Evolutionary conservation across 768 basidiomycete genomes (phyloP).

Genomic region (Phanerodontia chrysosporium): DNA sequence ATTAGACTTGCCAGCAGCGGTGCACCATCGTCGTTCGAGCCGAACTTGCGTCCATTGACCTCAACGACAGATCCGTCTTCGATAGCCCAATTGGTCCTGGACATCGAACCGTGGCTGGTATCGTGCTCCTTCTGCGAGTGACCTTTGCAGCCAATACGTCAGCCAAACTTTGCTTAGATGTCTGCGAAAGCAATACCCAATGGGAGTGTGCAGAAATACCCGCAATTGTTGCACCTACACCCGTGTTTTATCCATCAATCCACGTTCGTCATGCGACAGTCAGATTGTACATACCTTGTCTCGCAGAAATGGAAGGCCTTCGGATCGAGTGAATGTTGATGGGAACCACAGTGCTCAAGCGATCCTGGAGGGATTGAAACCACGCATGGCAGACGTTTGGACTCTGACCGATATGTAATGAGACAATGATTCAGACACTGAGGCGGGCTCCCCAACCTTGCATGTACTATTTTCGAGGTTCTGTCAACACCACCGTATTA

Average conservation of each 20-base stretch:
- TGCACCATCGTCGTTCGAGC: conserved; percentile 49
- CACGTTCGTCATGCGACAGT: too few species aligned
- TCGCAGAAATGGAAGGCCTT: conserved; percentile 54
- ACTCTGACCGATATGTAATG: conserved; percentile 38
- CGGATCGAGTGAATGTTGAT: conserved; percentile 43
- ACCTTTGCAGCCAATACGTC: conserved; percentile 27
- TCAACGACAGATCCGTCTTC: conserved; percentile 50
- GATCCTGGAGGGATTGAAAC: conserved; percentile 41
- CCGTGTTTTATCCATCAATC: too few species aligned
- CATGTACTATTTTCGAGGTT: conserved; percentile 36
- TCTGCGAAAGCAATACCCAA: too few species aligned
- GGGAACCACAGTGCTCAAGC: conserved; percentile 41
- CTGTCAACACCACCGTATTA: background rate
- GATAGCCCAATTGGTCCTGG: conserved; percentile 50
- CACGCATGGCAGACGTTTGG: conserved; percentile 47
- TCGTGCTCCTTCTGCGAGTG: conserved; percentile 60
- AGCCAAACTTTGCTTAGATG: background rate
- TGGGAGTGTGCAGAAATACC: conserved; percentile 56
- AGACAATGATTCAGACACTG: too few species aligned
- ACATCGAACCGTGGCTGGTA: conserved; percentile 63
- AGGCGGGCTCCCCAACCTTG: too few species aligned
- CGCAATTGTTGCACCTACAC: conserved; percentile 48
- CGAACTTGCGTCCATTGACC: conserved; percentile 52
- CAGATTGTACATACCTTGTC: conserved; percentile 36
- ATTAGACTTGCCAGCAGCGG: conserved; percentile 41